Evolutionary conservation across 805 yeast species (phyloP), one percentile per base, ranked within the genome.

Genomic region (Yamadazyma endophytica): DNA sequence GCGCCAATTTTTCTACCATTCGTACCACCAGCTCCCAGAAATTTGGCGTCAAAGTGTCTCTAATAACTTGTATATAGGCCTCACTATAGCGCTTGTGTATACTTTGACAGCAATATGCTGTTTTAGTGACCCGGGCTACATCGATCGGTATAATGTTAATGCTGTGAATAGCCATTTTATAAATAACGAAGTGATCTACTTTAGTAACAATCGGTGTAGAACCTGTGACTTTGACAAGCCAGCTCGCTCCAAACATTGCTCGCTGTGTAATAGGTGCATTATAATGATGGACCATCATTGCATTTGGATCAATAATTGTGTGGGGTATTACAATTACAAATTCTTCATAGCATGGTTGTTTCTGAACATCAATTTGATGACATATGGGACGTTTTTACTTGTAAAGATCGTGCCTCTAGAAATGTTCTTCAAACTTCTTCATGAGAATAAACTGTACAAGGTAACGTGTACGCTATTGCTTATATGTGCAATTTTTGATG

Each of bases 231-330:
- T 56, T 12, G 26, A 49, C 36, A 52, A 75, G 54, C 83, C 83
- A 0, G 82, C 83, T 3, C 52, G 83, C 17, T 70, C 88, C 1
- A 74, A 81, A 33, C 83, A 77, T 49, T 78, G 83, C 49, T 56
- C 70, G 1, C 67, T 80, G 1, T 85, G 95, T 47, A 58, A 72
- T 18, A 33, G 47, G 14, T 77, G 83, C 45, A 53, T 70, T 2
- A 56, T 65, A 23, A 43, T 69, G 39, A 63, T 55, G 40, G 83
- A 77, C 51, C 83, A 77, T 46, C 82, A 77, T 52, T 77, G 83
- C 46, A 47, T 76, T 11, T 77, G 81, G 79, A 67, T 77, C 25
- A 79, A 82, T 46, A 83, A 78, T 43, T 85, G 95, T 50, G 70
- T 85, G 24, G 95, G 95, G 1, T 61, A 64, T 40, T 65, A 71